Evolutionary conservation across 257 asterid species (phyloP).

Genomic region (Lavandula angustifolia): DNA sequence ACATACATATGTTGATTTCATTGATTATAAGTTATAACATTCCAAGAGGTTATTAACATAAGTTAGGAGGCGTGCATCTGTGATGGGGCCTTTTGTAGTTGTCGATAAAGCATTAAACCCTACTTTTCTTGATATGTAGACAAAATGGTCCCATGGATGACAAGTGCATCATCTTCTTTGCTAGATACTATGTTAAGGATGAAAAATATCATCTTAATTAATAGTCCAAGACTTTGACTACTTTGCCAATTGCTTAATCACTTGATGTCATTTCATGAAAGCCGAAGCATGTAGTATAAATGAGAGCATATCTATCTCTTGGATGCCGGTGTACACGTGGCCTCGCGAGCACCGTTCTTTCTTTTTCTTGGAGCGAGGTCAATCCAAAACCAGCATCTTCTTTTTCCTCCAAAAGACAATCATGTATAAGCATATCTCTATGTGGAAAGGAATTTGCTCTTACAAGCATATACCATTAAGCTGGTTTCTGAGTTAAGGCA

Average conservation of each 20-base stretch:
- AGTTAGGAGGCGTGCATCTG: conserved; percentile 42
- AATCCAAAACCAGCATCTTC: conserved; percentile 59
- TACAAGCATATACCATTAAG: conserved; percentile 16
- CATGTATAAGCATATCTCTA: conserved; percentile 41
- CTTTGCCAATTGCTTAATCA: not conserved
- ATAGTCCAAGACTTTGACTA: conserved; percentile 17
- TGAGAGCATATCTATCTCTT: conserved; percentile 23
- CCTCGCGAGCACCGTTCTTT: conserved; percentile 51
- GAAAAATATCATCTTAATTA: no score
- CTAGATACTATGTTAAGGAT: conserved; percentile 7
- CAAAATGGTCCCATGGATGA: conserved; percentile 52
- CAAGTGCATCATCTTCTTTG: conserved; percentile 5
- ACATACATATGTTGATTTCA: no score
- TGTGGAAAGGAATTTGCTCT: conserved; percentile 36
- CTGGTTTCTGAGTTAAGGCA: conserved; percentile 25
- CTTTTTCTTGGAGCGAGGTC: conserved; percentile 45
- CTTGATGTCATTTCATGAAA: conserved; percentile 3
- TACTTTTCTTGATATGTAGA: conserved; percentile 43
- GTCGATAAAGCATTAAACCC: conserved; percentile 60
- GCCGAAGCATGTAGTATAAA: not conserved
- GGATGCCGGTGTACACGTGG: conserved; percentile 59
- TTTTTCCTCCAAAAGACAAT: conserved; percentile 27
- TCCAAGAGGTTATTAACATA: conserved; percentile 21
- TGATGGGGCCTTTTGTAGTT: conserved; percentile 50
- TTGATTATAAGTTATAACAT: not conserved